Base-by-base conservation (phyloP, 192 early-diverging fungal genomes). In the Backusella circina region DNA sequence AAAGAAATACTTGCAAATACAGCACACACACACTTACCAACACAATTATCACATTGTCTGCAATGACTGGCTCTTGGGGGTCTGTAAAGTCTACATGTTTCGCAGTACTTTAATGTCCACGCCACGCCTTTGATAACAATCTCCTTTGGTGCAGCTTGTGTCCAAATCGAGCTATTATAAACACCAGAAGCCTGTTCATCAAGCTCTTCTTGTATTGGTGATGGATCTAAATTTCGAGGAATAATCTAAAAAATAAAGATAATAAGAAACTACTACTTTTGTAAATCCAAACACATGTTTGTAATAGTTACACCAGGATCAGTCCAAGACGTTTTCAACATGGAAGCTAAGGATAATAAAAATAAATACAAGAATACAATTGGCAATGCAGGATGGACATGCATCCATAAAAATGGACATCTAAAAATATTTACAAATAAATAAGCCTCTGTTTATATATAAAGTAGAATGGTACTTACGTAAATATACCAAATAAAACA, bases 61-160 rank as follows among this genome's bases (percentile, higher is more conserved):
- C 97, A 98, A 77, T 98, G 97, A 37, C 91, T 93, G n/a, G 94
- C 86, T 21, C 97, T 86, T 10, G 95, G 95, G 21, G 95, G 94
- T 6, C 95, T 84, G 85, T 95, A 98, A 38, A 95, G 93, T 12
- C 85, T 85, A 75, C 95, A 98, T 4, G 95, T 95, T 38, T 92
- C 88, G 84, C 97, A 98, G 84, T 94, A 98, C 81, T 95, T 96
- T 41, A 96, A 84, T 67, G 86, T 80, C 26, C 95, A 82, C 13
- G 80, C 71, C 57, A 85, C 82, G 23, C 85, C 86, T 70, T 92
- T 89, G 70, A 96, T 83, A 5, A 77, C 76, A 5, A 94, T 86
- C 26, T 90, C 83, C 73, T 89, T 92, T 32, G 67, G 82, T 72
- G 72, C 86, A 61, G 54, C 54, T 61, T 61, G 54, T 61, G 23